A percentile compares a stretch with the other conserved stretches of the same genome.
These are phyloP conservation scores for Thalassiosira oceanica DNA, from an alignment of 352 stramenopile species.

Conservation along the genomic window DNA sequence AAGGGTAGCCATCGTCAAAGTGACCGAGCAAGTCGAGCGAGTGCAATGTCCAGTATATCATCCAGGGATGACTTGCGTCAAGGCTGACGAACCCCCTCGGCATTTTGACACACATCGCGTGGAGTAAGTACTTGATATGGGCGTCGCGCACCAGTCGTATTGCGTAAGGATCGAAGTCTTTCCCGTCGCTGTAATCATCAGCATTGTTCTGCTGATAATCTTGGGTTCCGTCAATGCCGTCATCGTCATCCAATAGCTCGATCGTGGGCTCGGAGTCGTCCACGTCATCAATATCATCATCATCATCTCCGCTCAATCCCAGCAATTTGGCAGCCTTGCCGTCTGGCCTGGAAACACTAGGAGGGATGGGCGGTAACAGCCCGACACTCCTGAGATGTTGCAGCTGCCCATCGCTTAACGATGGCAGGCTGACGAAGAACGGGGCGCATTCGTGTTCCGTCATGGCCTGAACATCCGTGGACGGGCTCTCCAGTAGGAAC, in stretches of 20 bases:
- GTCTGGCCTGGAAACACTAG: not conserved
- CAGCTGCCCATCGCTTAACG: constrained; percentile 82
- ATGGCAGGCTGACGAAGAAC: constrained; percentile 88
- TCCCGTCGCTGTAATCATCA: not conserved
- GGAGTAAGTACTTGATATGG: constrained; percentile 83
- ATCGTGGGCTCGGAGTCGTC: not conserved
- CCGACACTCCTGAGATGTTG: constrained; percentile 85
- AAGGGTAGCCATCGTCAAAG: constrained; percentile 45
- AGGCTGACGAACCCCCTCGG: constrained; percentile 86
- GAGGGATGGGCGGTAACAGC: constrained; percentile 76
- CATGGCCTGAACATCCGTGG: constrained; percentile 76
- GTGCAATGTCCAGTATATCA: constrained; percentile 91
- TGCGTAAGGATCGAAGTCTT: constrained; percentile 10
- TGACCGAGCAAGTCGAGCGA: constrained; percentile 90
- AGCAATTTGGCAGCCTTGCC: not conserved
- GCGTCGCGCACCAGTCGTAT: constrained; percentile 84
- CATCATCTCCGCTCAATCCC: constrained; percentile 1
- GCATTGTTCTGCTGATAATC: not conserved
- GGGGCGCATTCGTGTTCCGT: constrained; percentile 88
- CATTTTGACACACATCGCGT: constrained; percentile 77
- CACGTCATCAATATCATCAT: not conserved
- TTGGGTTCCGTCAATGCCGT: not conserved
- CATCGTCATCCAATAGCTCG: constrained; percentile 3
- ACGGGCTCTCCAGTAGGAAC: constrained; percentile 33
- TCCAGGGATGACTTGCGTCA: constrained; percentile 95